Base-by-base conservation (phyloP, 2,329 filamentous ascomycete genomes). In the Aspergillus vadensis region DNA sequence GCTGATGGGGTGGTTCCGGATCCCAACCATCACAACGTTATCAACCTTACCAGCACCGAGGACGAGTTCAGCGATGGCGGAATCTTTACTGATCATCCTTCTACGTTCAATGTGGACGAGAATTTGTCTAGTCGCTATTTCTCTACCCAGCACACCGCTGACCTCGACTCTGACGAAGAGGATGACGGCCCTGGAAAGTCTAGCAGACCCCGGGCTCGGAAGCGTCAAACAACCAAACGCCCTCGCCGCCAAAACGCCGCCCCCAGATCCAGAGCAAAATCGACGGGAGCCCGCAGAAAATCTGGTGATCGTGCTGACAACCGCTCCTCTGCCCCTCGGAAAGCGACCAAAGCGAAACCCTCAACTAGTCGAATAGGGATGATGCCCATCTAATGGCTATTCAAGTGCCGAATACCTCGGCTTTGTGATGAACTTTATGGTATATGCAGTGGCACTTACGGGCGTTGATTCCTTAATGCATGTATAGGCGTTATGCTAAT, bases 1-100 rank as follows among this genome's bases (percentile, higher is more conserved):
- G 81, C 80, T 2, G 84, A 86, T 63, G 82, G 82, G 41, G 67
- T 76, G 70, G 72, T 79, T 21, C 75, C 74, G 23, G 77, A 79
- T 63, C 77, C 74, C 9, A 79, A 81, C 44, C 79, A 81, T 54
- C 76, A 77, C 58, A 81, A 79, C 62, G 78, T 78, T 54, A 75
- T 80, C 62, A 77, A 76, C 56, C 53, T 55, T 21, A 71, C 79
- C 55, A 77, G 74, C 51, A 79, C 77, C 59, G 59, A 61, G 47
- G 76, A 80, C 36, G 78, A 81, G 30, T 74, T 73, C 58, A 71
- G 67, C 63, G 72, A 72, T 59, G 70, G 71, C 27, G 73, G 64
- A 4, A 69, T 74, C 51, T 72, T 76, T 25, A 64, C 66, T 19
- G 70, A 74, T 43, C 66, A 71, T 41, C 64, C 59, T 5, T 64